Evolutionary conservation across 768 basidiomycete genomes (phyloP).

Genomic region (Amanita fuliginea): DNA sequence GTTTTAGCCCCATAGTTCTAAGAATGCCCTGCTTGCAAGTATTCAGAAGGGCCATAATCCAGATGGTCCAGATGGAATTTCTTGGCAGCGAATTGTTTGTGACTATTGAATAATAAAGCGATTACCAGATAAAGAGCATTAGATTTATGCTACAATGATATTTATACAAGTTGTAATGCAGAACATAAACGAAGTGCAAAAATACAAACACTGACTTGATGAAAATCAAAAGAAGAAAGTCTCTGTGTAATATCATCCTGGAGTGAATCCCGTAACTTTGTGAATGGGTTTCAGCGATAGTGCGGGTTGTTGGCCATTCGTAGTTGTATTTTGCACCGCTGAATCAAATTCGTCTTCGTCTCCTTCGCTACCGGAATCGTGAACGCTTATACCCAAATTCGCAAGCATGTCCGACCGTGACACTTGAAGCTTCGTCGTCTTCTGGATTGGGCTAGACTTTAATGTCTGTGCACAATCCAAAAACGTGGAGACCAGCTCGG

Average conservation of each 20-base stretch:
- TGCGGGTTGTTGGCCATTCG: neutral
- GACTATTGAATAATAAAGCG: neutral
- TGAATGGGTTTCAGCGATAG: slow-evolving; percentile 1
- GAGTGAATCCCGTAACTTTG: slow-evolving; percentile 1
- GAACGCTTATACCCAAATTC: neutral
- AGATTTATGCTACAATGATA: neutral
- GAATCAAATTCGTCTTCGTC: slow-evolving; percentile 4
- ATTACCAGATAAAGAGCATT: neutral
- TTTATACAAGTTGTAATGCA: neutral
- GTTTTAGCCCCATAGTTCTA: slow-evolving; percentile 13
- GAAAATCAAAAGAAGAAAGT: neutral
- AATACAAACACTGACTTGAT: neutral
- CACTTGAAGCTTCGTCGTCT: slow-evolving; percentile 8
- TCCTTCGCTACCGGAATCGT: neutral
- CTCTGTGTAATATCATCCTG: neutral
- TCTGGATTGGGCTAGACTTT: slow-evolving; percentile 33
- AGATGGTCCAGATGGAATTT: no score
- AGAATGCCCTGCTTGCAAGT: slow-evolving; percentile 5
- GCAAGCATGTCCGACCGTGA: slow-evolving; percentile 2
- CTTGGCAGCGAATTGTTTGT: neutral
- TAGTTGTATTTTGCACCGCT: neutral
- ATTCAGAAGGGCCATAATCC: slow-evolving; percentile 7
- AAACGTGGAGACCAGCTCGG: slow-evolving; percentile 44
- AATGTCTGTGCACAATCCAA: slow-evolving; percentile 39
- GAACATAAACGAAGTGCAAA: neutral